Percentiles rank a stretch among this genome's conserved stretches.
Evolutionary conservation across 139 green algal species (phyloP).

Genomic region (Monoraphidium neglectum): DNA sequence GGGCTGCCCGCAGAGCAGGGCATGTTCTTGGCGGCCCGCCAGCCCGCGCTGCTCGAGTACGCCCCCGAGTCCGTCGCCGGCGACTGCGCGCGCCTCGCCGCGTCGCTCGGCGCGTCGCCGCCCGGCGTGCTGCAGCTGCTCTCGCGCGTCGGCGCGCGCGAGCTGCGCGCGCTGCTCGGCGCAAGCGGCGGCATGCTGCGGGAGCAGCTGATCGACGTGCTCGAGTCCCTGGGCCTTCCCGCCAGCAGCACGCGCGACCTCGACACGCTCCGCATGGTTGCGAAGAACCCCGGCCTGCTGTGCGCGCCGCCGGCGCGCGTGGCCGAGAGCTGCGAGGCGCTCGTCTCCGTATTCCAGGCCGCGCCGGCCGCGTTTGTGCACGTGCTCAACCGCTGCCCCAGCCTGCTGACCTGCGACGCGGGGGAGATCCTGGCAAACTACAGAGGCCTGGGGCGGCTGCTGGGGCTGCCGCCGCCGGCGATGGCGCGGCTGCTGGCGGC

Average conservation of each 20-base stretch:
- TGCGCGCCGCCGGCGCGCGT: background rate
- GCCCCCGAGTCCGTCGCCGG: conserved; percentile 3
- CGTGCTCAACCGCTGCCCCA: conserved; percentile 23
- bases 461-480: conserved; percentile 10
- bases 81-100: conserved; percentile 12
- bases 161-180: conserved; percentile 18
- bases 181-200: conserved; percentile 20
- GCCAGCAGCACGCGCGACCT: conserved; percentile 15
- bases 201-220: conserved; percentile 12
- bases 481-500: conserved; percentile 18
- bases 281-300: conserved; percentile 12
- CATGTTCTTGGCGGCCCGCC: conserved; percentile 26
- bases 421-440: conserved; percentile 14
- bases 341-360: conserved; percentile 18
- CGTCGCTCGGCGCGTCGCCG: conserved; percentile 9
- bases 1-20: conserved; percentile 21
- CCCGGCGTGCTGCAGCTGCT: conserved; percentile 22
- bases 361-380: conserved; percentile 11
- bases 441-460: conserved; percentile 6
- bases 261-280: conserved; percentile 10
- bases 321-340: conserved; percentile 11
- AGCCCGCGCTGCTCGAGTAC: conserved; percentile 6
- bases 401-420: conserved; percentile 20
- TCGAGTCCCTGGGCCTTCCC: conserved; percentile 22
- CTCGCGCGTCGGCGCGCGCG: background rate